Percentiles rank a stretch among this genome's conserved stretches.
phyloP scores from a whole-genome alignment of 345 rosid genomes.

The Kernera saxatilis region DNA sequence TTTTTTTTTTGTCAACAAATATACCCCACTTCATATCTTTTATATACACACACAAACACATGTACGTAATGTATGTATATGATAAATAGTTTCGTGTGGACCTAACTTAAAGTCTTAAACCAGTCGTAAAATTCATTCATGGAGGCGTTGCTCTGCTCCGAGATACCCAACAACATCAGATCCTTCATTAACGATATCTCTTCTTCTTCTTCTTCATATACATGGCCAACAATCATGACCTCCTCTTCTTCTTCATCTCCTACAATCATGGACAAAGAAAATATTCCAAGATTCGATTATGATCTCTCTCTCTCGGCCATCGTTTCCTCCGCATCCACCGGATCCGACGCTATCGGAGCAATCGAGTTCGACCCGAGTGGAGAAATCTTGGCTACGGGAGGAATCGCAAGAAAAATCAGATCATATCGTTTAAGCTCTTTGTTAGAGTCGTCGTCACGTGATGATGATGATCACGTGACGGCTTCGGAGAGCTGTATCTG shows the following conservation, averaged over 20 bases:
- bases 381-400: conserved; percentile 65
- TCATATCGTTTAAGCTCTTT: conserved; percentile 46
- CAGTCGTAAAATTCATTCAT: conserved; percentile 23
- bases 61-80: background rate
- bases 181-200: conserved; percentile 12
- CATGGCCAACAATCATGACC: conserved; percentile 63
- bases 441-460: conserved; percentile 7
- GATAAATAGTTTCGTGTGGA: conserved; percentile 17
- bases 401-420: conserved; percentile 80
- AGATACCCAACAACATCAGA: conserved; percentile 30
- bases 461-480: conserved; percentile 35
- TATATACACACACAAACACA: conserved; percentile 16
- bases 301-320: conserved; percentile 49
- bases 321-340: conserved; percentile 35
- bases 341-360: conserved; percentile 65
- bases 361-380: conserved; percentile 67
- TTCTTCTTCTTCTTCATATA: conserved; percentile 26
- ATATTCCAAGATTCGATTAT: conserved; percentile 54
- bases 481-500: conserved; percentile 51
- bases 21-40: background rate
- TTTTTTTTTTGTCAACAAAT: background rate
- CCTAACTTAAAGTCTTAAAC: conserved; percentile 24
- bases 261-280: conserved; percentile 12
- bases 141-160: conserved; percentile 43
- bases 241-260: conserved; percentile 24